These are phyloP conservation scores for Fraxinus pennsylvanica DNA, from an alignment of 257 asterid genomes.

Conservation along the genomic window DNA sequence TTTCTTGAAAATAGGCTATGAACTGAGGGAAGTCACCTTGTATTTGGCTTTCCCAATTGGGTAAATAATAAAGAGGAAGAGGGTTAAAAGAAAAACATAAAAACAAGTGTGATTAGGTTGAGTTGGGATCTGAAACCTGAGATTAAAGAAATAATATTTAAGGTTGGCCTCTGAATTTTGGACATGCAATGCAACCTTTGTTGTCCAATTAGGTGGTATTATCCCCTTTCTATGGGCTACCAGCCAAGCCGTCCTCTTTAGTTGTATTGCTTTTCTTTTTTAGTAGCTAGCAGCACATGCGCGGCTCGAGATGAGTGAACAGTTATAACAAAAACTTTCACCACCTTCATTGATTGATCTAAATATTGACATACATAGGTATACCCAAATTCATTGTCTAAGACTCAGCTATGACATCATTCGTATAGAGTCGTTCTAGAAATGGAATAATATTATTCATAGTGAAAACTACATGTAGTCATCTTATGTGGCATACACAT, in stretches of 20 bases:
- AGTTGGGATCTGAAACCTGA: slow-evolving; percentile 34
- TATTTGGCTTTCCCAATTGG: slow-evolving; percentile 25
- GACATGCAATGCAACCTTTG: slow-evolving; percentile 28
- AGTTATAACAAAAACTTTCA: slow-evolving; percentile 7
- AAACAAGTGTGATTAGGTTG: background rate
- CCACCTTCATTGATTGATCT: slow-evolving; percentile 6
- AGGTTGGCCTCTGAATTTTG: slow-evolving; percentile 27
- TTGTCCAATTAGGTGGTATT: slow-evolving; percentile 44
- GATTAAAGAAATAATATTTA: background rate
- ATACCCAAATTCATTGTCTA: background rate
- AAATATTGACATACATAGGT: background rate
- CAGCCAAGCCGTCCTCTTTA: slow-evolving; percentile 22
- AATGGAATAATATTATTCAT: too few species aligned
- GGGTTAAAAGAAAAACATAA: background rate
- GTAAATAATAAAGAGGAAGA: background rate
- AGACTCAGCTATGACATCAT: background rate
- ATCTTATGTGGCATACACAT: too few species aligned
- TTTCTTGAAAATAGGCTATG: background rate
- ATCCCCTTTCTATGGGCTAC: slow-evolving; percentile 36
- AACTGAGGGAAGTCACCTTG: slow-evolving; percentile 12
- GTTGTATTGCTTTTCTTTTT: slow-evolving; percentile 15
- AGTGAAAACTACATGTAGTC: too few species aligned
- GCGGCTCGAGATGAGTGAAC: slow-evolving; percentile 44
- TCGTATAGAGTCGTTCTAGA: background rate
- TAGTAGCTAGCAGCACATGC: slow-evolving; percentile 29